Evolutionary conservation across 306 rosid genomes (phyloP).

Genomic region (Prunus dulcis): DNA sequence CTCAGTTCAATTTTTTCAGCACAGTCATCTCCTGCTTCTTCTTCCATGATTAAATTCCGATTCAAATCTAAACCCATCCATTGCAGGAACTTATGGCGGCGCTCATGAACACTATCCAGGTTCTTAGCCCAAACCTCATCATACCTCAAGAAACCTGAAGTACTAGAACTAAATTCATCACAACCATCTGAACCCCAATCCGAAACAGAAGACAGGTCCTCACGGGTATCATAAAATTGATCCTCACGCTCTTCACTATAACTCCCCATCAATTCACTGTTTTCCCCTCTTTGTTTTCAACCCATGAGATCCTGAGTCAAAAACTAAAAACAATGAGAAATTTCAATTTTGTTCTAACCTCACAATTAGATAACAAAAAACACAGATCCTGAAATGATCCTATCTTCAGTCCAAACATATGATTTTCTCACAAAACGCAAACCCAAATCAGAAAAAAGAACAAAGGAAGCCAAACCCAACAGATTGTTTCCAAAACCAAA

Average conservation of each 20-base stretch:
- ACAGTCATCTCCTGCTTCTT: constrained; percentile 23
- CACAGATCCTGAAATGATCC: constrained; percentile 14
- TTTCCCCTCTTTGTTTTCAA: constrained; percentile 1
- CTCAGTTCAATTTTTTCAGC: constrained; percentile 10
- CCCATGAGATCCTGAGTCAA: constrained; percentile 35
- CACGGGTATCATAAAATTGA: constrained; percentile 66
- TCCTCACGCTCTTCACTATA: constrained; percentile 40
- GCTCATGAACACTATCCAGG: constrained; percentile 49
- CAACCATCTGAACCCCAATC: constrained; percentile 52
- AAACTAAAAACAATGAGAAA: not conserved
- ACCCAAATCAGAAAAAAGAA: not conserved
- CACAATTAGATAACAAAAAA: constrained; percentile 10
- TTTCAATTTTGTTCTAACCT: constrained; percentile 4
- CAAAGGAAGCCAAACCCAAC: not conserved
- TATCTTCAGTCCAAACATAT: not conserved
- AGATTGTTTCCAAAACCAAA: constrained; percentile 10
- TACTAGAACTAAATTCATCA: constrained; percentile 40
- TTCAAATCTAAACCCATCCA: constrained; percentile 58
- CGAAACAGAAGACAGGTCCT: constrained; percentile 64
- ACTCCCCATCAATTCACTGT: constrained; percentile 26
- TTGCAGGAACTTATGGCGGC: constrained; percentile 58
- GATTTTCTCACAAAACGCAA: constrained; percentile 1
- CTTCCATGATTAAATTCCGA: constrained; percentile 20
- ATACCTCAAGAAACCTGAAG: constrained; percentile 26
- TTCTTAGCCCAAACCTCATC: constrained; percentile 43